phyloP scores from a whole-genome alignment of 805 yeast genomes.

The Wickerhamia fluorescens region DNA sequence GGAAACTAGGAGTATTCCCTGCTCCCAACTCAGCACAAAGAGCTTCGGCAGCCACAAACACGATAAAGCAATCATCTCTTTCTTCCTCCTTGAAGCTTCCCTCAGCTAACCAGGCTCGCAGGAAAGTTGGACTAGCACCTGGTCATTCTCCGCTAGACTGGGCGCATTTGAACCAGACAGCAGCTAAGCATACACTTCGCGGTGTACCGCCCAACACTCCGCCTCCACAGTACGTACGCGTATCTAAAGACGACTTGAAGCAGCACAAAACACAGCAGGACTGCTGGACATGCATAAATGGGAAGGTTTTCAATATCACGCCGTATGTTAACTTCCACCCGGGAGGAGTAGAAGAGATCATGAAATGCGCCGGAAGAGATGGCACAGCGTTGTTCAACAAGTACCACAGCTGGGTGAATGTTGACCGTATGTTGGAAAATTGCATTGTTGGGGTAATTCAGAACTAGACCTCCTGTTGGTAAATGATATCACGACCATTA shows the following conservation, averaged over 20 bases:
- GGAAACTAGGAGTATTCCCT: no score
- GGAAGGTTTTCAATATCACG: slow-evolving; percentile 82
- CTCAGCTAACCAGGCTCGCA: slow-evolving; percentile 17
- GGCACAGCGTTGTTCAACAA: slow-evolving; percentile 71
- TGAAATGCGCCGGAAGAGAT: slow-evolving; percentile 78
- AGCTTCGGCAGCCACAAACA: slow-evolving; percentile 11
- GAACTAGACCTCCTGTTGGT: not conserved
- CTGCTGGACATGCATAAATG: slow-evolving; percentile 79
- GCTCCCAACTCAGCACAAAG: slow-evolving; percentile 33
- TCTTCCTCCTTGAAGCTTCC: no score
- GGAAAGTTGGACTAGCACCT: slow-evolving; percentile 60
- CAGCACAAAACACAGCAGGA: slow-evolving; percentile 57
- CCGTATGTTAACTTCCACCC: slow-evolving; percentile 84
- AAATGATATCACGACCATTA: not conserved
- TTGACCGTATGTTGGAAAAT: slow-evolving; percentile 68
- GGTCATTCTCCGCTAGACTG: slow-evolving; percentile 86
- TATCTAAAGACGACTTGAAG: slow-evolving; percentile 51
- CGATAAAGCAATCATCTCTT: no score
- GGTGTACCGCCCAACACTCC: slow-evolving; percentile 47
- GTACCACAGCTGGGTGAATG: slow-evolving; percentile 72
- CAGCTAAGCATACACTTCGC: slow-evolving; percentile 42
- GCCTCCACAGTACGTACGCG: slow-evolving; percentile 42
- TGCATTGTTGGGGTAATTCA: slow-evolving; percentile 63
- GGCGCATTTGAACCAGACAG: slow-evolving; percentile 52
- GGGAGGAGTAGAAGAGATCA: slow-evolving; percentile 76